phyloP scores from a whole-genome alignment of 768 basidiomycete genomes.

The Exidia glandulosa region DNA sequence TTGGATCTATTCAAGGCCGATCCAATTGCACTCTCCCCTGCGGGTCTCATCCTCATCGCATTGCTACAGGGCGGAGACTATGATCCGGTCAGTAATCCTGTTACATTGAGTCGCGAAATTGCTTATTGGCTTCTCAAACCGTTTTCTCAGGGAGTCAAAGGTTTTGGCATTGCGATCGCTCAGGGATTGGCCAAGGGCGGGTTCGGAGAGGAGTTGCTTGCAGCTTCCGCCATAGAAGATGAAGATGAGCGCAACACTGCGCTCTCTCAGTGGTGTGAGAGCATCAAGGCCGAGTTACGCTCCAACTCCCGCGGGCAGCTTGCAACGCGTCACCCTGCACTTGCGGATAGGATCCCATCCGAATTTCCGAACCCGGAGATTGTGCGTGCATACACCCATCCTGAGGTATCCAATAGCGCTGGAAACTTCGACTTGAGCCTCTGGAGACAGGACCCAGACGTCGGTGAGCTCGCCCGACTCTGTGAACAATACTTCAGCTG shows the following conservation, averaged over 20 bases:
- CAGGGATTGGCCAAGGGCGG: constrained; percentile 73
- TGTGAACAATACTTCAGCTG: constrained; percentile 90
- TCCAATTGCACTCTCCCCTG: constrained; percentile 37
- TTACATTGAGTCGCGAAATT: neutral
- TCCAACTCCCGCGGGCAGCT: constrained; percentile 73
- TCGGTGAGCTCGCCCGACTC: constrained; percentile 58
- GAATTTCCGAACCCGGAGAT: constrained; percentile 66
- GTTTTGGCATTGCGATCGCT: constrained; percentile 62
- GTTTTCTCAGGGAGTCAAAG: constrained; percentile 35
- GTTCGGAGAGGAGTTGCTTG: constrained; percentile 57
- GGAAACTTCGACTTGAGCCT: constrained; percentile 30
- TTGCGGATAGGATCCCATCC: constrained; percentile 52
- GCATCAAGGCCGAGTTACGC: constrained; percentile 51
- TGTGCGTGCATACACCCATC: constrained; percentile 65
- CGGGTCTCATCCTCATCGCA: constrained; percentile 73
- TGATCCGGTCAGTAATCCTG: constrained; percentile 31
- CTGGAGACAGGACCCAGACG: constrained; percentile 51
- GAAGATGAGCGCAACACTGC: constrained; percentile 33
- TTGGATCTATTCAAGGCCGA: constrained; percentile 33
- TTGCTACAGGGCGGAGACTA: constrained; percentile 87
- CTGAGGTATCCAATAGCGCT: constrained; percentile 59
- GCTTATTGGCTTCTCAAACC: neutral
- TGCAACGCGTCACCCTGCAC: constrained; percentile 80
- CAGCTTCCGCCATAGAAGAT: constrained; percentile 29
- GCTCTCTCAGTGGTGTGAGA: constrained; percentile 48